Base-by-base conservation (phyloP, 331 rosid species). In the Acacia pycnantha region DNA sequence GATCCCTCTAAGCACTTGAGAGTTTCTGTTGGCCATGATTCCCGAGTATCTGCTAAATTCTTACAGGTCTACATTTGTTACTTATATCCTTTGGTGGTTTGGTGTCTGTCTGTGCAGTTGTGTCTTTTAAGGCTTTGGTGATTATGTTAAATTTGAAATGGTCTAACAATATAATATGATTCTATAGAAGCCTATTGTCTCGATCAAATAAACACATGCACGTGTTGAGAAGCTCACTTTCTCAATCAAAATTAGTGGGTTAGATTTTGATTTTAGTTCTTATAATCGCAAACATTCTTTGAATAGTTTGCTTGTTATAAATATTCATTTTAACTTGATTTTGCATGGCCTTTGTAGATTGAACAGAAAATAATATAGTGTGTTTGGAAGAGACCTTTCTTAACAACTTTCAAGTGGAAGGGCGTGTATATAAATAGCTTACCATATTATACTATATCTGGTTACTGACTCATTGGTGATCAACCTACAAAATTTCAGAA, bases 1-100 rank as follows among this genome's bases (percentile, higher is more conserved):
- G 90, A 88, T 50, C 80, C 86, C 77, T 90, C 97, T 73, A 84
- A 1, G 77, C 76, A 62, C 73, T 85, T 93, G 81, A 89, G 86
- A 87, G 91, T 95, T 86, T 93, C 97, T 74, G 65, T 95, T 79
- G 99, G 99, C 73, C 93, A 93, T 58, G 99, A 93, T 78, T 93
- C 98, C 77, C 89, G 98, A 69, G 88, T 95, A 87, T 87, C 98
- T 26, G 94, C 98, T 46, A 85, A 90, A 82, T 58, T 76, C 24
- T 88, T 95, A 85, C 96, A 90, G 99, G 98, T 92, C 72, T 77
- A 79, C n/a, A 50, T 80, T 44, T 44, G 56, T 77, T 84, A 69
- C 48, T 67, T 81, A 8, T 76, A 33, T 77, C 59, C 58, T 83
- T 65, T 51, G 83, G 18, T 80, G 43, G 65, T 41, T 53, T 58